These are phyloP conservation scores for Taphrina communis DNA, from an alignment of 1,139 yeast species.

Conservation along the genomic window DNA sequence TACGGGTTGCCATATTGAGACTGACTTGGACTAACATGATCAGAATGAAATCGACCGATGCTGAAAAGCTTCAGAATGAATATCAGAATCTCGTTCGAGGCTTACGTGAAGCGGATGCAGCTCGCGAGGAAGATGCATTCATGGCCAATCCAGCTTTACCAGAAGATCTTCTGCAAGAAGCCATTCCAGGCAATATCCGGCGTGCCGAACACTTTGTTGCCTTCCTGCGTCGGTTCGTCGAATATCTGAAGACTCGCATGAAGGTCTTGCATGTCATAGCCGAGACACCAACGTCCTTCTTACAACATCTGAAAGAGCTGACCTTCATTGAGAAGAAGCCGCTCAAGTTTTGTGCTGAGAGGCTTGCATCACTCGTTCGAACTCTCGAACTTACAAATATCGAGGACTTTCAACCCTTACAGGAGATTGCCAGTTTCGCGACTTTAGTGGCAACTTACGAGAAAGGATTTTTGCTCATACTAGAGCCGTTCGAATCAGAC, in stretches of 20 bases:
- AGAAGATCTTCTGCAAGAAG: slow-evolving; percentile 82
- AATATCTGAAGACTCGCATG: slow-evolving; percentile 88
- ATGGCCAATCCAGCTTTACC: slow-evolving; percentile 89
- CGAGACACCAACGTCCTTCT: slow-evolving; percentile 90
- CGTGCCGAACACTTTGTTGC: slow-evolving; percentile 97
- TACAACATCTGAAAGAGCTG: slow-evolving; percentile 88
- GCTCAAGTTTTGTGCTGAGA: slow-evolving; percentile 84
- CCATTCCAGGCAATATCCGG: slow-evolving; percentile 94
- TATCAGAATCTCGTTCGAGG: slow-evolving; percentile 92
- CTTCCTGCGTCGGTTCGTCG: slow-evolving; percentile 87
- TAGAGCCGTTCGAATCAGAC: slow-evolving; percentile 96
- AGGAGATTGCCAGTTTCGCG: slow-evolving; percentile 96
- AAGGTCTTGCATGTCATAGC: slow-evolving; percentile 95
- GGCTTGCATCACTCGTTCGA: slow-evolving; percentile 83
- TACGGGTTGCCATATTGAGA: not conserved
- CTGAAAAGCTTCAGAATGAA: slow-evolving; percentile 83
- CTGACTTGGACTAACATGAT: slow-evolving; percentile 8
- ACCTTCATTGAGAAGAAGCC: slow-evolving; percentile 94
- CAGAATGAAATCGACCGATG: slow-evolving; percentile 74
- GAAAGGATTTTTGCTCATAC: slow-evolving; percentile 83
- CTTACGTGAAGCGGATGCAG: slow-evolving; percentile 74
- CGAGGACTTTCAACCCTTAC: slow-evolving; percentile 89
- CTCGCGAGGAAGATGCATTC: slow-evolving; percentile 76
- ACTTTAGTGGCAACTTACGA: slow-evolving; percentile 94
- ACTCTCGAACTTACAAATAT: slow-evolving; percentile 86